A percentile compares a stretch with the other conserved stretches of the same genome.
These are phyloP conservation scores for Podaxis sp. DNA, from an alignment of 768 basidiomycete species.

Conservation along the genomic window DNA sequence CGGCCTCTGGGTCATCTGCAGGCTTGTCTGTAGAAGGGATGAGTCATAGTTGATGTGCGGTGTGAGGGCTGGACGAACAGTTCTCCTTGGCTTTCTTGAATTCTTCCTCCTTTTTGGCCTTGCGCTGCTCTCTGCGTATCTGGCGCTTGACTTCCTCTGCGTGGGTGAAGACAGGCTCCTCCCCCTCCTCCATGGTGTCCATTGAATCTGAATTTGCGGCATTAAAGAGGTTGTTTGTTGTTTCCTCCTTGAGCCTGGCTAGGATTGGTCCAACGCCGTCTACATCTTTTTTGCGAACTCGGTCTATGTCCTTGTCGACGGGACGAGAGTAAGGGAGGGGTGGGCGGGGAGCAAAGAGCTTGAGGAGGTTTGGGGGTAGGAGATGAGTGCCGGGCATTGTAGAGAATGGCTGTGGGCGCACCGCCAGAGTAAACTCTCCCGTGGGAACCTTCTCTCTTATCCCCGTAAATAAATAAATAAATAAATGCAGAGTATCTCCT, in stretches of 20 bases:
- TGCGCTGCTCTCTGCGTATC: constrained; percentile 74
- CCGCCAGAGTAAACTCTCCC: neutral
- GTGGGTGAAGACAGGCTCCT: constrained; percentile 77
- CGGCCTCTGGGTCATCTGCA: constrained; percentile 83
- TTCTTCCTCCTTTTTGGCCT: constrained; percentile 71
- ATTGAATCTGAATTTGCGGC: constrained; percentile 41
- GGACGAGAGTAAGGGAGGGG: constrained; percentile 86
- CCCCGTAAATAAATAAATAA: neutral
- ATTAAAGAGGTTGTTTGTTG: constrained; percentile 63
- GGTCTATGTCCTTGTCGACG: constrained; percentile 79
- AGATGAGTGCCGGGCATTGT: constrained; percentile 77
- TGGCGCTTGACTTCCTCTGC: constrained; percentile 83
- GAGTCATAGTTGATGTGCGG: constrained; percentile 13
- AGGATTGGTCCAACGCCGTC: constrained; percentile 78
- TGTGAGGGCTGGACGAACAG: constrained; percentile 53
- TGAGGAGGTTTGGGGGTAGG: constrained; percentile 93
- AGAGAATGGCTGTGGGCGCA: constrained; percentile 5
- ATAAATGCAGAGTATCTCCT: neutral
- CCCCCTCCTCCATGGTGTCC: constrained; percentile 81
- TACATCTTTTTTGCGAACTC: constrained; percentile 67
- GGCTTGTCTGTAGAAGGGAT: constrained; percentile 74
- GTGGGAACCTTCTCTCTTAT: neutral
- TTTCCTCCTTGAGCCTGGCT: constrained; percentile 71
- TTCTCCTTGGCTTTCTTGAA: constrained; percentile 82
- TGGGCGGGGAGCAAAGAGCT: constrained; percentile 93